Evolutionary conservation across 1,284 basidiomycete genomes (phyloP).

Genomic region (Microbotryum scabiosae): DNA sequence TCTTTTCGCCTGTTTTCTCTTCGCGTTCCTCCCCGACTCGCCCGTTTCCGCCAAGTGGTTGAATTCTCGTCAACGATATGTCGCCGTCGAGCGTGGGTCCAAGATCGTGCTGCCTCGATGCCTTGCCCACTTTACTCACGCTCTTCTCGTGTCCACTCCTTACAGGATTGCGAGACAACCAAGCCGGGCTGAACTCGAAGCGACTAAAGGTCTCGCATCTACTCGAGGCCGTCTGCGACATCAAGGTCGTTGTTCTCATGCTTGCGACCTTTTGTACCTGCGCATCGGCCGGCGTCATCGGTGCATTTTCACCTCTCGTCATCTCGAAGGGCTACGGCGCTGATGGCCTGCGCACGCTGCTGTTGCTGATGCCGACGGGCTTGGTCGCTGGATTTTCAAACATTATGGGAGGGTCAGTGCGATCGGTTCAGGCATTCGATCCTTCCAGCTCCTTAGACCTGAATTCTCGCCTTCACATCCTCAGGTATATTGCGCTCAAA

Average conservation of each 20-base stretch:
- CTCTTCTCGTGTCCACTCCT: not conserved
- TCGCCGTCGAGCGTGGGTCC: conserved; percentile 36
- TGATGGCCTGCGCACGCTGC: not conserved
- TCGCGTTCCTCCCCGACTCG: conserved; percentile 8
- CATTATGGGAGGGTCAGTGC: not conserved
- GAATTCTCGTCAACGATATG: conserved; percentile 31
- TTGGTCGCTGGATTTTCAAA: not conserved
- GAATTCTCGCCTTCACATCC: too few species aligned
- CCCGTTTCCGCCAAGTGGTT: conserved; percentile 32
- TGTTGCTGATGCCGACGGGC: not conserved
- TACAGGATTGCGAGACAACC: not conserved
- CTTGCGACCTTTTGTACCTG: not conserved
- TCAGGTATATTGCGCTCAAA: not conserved
- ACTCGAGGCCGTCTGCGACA: not conserved
- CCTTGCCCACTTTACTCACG: not conserved
- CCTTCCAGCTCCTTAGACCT: too few species aligned
- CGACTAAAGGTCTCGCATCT: not conserved
- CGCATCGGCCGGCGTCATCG: not conserved
- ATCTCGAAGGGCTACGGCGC: not conserved
- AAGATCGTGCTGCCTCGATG: not conserved
- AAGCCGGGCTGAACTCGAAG: not conserved
- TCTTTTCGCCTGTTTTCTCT: not conserved
- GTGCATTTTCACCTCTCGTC: not conserved
- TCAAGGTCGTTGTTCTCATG: not conserved
- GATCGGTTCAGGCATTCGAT: too few species aligned